phyloP scores from a whole-genome alignment of 202 grass and related monocot genomes.

The Eragrostis tef region DNA sequence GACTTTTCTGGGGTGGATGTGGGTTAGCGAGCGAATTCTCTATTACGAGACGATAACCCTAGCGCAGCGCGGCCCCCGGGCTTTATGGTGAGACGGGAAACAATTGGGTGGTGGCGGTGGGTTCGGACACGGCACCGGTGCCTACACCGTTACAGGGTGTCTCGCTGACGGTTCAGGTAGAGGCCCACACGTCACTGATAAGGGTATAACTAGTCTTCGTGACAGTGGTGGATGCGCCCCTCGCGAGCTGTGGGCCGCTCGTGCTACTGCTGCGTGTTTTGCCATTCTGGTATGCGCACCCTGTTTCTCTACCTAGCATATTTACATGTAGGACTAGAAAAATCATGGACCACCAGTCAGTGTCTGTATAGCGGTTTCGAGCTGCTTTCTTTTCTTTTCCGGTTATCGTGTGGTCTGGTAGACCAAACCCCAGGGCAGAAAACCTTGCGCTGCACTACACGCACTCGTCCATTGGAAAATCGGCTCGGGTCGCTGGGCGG shows the following conservation, averaged over 20 bases:
- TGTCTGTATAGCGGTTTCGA: neutral
- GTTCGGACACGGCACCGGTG: neutral
- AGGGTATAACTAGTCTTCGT: neutral
- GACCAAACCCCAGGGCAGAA: neutral
- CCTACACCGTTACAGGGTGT: neutral
- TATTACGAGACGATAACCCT: constrained; percentile 38
- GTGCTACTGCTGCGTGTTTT: constrained; percentile 9
- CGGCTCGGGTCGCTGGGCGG: neutral
- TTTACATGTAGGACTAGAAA: neutral
- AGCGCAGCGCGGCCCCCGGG: constrained; percentile 12
- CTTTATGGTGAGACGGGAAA: constrained; percentile 42
- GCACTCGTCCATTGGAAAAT: neutral
- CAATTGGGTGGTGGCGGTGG: constrained; percentile 16
- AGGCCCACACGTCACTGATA: neutral
- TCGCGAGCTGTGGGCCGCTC: constrained; percentile 18
- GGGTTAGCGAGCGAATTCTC: neutral
- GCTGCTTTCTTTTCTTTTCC: too few species aligned
- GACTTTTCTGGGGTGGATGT: neutral
- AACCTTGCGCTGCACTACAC: neutral
- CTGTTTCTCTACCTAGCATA: neutral
- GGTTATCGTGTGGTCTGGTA: neutral
- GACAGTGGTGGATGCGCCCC: neutral
- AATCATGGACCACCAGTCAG: neutral
- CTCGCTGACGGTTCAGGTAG: constrained; percentile 13
- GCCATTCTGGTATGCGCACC: neutral